Evolutionary conservation across 2,329 filamentous ascomycete genomes (phyloP).

Genomic region (Fusarium zealandicum): DNA sequence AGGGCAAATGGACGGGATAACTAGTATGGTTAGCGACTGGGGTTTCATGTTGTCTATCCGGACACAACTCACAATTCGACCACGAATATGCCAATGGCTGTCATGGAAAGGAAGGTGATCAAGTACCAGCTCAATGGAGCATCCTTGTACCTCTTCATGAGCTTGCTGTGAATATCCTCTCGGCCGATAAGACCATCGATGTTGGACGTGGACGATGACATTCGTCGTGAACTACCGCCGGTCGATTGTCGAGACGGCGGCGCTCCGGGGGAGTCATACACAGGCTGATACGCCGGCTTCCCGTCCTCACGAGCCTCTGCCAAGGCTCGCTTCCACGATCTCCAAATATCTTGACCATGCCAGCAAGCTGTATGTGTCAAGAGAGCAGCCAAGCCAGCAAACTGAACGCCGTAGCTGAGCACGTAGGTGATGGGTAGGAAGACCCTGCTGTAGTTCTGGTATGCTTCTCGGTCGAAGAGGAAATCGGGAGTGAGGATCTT

Average conservation of each 20-base stretch:
- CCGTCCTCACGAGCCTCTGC: conserved; percentile 64
- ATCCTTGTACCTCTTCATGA: conserved; percentile 85
- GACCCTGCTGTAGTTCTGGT: conserved; percentile 81
- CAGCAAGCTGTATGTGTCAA: conserved; percentile 83
- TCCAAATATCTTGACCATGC: conserved; percentile 84
- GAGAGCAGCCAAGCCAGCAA: conserved; percentile 80
- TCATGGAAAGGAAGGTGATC: conserved; percentile 76
- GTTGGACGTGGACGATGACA: conserved; percentile 49
- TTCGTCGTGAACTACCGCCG: conserved; percentile 30
- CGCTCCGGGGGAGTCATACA: conserved; percentile 46
- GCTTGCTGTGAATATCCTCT: conserved; percentile 83
- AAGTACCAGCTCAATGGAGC: conserved; percentile 85
- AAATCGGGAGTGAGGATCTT: conserved; percentile 81
- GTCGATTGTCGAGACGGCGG: conserved; percentile 23
- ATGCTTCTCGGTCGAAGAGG: conserved; percentile 78
- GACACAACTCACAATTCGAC: conserved; percentile 74
- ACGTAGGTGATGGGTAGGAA: conserved; percentile 89
- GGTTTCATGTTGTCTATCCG: not conserved
- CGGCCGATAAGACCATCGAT: conserved; percentile 67
- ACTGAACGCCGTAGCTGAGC: conserved; percentile 85
- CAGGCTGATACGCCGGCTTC: conserved; percentile 61
- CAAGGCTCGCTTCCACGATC: conserved; percentile 74
- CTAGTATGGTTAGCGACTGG: conserved; percentile 48
- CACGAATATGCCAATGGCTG: conserved; percentile 80
- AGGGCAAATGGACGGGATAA: conserved; percentile 82